A percentile compares a stretch with the other conserved stretches of the same genome.
Evolutionary conservation across 306 rosid genomes (phyloP).

Genomic region (Ammopiptanthus mongolicus): DNA sequence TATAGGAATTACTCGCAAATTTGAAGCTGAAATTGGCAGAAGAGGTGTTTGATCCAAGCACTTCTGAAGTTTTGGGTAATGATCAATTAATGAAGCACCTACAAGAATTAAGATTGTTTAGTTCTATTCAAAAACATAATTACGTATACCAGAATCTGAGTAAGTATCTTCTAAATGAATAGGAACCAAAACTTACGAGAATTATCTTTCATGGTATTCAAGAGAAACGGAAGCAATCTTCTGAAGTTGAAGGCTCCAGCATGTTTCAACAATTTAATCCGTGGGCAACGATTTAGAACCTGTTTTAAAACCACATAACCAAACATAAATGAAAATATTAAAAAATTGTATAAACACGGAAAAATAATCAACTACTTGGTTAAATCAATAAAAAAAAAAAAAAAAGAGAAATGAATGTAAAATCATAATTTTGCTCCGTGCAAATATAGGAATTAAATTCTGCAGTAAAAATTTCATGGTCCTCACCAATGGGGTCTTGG

Average conservation of each 20-base stretch:
- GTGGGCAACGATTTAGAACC: slow-evolving; percentile 47
- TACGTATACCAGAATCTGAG: not conserved
- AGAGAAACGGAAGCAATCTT: slow-evolving; percentile 66
- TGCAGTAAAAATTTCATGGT: not conserved
- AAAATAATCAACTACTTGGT: not conserved
- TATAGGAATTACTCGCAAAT: not conserved
- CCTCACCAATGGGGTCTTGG: slow-evolving; percentile 37
- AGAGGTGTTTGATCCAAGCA: slow-evolving; percentile 19
- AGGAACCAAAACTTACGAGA: slow-evolving; percentile 29
- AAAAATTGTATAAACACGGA: not conserved
- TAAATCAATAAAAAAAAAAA: not conserved
- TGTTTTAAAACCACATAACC: slow-evolving; percentile 16
- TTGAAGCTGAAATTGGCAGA: slow-evolving; percentile 19
- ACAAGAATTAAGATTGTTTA: not conserved
- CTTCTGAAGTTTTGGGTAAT: slow-evolving; percentile 23
- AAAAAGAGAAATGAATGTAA: not conserved
- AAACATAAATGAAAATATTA: slow-evolving; percentile 6
- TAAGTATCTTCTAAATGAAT: not conserved
- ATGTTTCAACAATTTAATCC: slow-evolving; percentile 37
- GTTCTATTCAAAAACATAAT: too few species aligned
- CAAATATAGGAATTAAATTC: not conserved
- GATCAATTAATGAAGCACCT: slow-evolving; percentile 35
- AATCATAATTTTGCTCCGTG: not conserved
- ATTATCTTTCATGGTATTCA: slow-evolving; percentile 28
- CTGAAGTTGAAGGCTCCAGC: slow-evolving; percentile 52